These are phyloP conservation scores for Pseudogymnoascus verrucosus DNA, from an alignment of 2,329 filamentous ascomycete genomes.

Conservation along the genomic window DNA sequence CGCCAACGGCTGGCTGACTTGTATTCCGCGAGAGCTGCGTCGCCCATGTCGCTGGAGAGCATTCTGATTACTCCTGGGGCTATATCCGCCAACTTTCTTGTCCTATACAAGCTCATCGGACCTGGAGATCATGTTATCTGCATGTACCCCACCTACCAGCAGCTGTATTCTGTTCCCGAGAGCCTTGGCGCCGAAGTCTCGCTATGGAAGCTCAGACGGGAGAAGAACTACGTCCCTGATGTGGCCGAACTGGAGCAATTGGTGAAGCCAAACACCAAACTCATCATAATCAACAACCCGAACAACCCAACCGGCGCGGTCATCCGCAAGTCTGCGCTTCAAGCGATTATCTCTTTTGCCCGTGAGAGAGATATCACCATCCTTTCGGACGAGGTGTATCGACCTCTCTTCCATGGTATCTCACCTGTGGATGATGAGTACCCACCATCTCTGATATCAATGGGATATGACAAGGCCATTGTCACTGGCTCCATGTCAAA, in stretches of 20 bases:
- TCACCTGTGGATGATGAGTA: conserved; percentile 32
- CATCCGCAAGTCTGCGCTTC: conserved; percentile 53
- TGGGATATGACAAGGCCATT: conserved; percentile 64
- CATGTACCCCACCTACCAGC: conserved; percentile 81
- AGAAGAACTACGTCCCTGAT: conserved; percentile 60
- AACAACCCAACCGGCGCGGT: conserved; percentile 75
- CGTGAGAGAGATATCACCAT: conserved; percentile 55
- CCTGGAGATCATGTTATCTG: conserved; percentile 78
- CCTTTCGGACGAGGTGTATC: conserved; percentile 74
- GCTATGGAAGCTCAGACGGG: conserved; percentile 61
- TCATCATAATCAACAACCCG: conserved; percentile 65
- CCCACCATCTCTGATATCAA: conserved; percentile 61
- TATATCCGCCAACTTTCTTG: conserved; percentile 77
- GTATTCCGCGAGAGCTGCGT: conserved; percentile 48
- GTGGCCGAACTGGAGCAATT: conserved; percentile 56
- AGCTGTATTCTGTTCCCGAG: conserved; percentile 67
- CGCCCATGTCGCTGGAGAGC: conserved; percentile 47
- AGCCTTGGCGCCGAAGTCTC: conserved; percentile 70
- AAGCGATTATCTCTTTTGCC: conserved; percentile 56
- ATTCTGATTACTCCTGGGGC: conserved; percentile 73
- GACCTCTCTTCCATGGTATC: conserved; percentile 63
- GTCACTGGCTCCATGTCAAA: conserved; percentile 79
- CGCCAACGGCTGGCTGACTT: conserved; percentile 56
- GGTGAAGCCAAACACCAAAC: conserved; percentile 62
- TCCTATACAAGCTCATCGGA: conserved; percentile 63